phyloP scores from a whole-genome alignment of 768 basidiomycete genomes.

The Lanmaoa pseudosensibilis region DNA sequence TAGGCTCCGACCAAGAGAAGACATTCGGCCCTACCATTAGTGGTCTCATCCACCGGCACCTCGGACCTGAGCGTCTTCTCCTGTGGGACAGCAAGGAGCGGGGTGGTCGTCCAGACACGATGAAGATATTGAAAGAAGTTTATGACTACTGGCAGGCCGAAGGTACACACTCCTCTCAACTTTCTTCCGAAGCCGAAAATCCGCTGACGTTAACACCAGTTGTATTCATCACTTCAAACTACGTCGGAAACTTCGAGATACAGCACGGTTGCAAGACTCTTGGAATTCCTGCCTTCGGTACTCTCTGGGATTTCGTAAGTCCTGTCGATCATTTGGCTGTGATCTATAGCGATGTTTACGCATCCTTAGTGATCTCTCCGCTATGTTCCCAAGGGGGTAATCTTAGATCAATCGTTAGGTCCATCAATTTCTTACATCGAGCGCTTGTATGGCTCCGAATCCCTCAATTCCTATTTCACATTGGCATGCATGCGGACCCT shows the following conservation, averaged over 20 bases:
- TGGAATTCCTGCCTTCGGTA: conserved; percentile 67
- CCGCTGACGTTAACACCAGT: conserved; percentile 37
- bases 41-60: conserved; percentile 66
- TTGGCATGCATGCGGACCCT: conserved; percentile 7
- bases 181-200: neutral
- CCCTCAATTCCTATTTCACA: conserved; percentile 1
- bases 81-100: conserved; percentile 78
- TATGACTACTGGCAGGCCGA: conserved; percentile 73
- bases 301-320: conserved; percentile 67
- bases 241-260: conserved; percentile 73
- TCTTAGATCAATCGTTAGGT: neutral
- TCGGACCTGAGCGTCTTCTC: conserved; percentile 70
- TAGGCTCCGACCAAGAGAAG: conserved; percentile 79
- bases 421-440: conserved; percentile 6
- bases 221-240: conserved; percentile 85
- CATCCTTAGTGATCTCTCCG: conserved; percentile 23
- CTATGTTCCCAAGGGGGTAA: neutral
- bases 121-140: conserved; percentile 71
- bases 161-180: conserved; percentile 36
- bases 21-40: conserved; percentile 82
- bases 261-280: conserved; percentile 75
- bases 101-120: conserved; percentile 74
- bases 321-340: conserved; percentile 1
- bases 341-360: conserved; percentile 3
- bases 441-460: neutral